phyloP scores from a whole-genome alignment of 345 rosid species.

The Rhodomyrtus tomentosa region DNA sequence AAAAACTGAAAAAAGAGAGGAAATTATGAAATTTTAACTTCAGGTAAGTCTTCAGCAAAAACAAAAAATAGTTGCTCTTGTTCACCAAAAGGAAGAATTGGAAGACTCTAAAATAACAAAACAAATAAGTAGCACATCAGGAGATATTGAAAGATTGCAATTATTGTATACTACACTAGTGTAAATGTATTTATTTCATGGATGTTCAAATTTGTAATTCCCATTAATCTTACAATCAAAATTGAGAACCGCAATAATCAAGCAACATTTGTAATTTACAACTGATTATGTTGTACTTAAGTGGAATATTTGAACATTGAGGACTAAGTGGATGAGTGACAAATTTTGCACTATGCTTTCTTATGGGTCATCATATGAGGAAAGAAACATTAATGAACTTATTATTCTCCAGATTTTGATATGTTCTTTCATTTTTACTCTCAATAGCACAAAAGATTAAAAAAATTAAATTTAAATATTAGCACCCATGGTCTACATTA shows the following conservation, averaged over 20 bases:
- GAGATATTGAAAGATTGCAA: not conserved
- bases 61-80: not conserved
- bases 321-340: not conserved
- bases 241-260: not conserved
- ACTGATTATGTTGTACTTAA: not conserved
- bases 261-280: not conserved
- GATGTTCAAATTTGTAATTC: not conserved
- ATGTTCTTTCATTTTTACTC: not conserved
- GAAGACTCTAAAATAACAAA: not conserved
- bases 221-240: not conserved
- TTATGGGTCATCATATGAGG: not conserved
- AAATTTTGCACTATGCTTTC: not conserved
- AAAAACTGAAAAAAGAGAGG: not conserved
- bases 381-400: not conserved
- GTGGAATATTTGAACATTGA: not conserved
- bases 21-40: not conserved
- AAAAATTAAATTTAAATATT: not conserved
- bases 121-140: not conserved
- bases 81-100: not conserved
- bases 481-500: not conserved
- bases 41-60: not conserved
- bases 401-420: not conserved
- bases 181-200: not conserved
- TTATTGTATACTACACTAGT: not conserved
- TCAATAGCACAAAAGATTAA: not conserved